These are phyloP conservation scores for Austroboletus festivus DNA, from an alignment of 768 basidiomycete species.

Conservation along the genomic window DNA sequence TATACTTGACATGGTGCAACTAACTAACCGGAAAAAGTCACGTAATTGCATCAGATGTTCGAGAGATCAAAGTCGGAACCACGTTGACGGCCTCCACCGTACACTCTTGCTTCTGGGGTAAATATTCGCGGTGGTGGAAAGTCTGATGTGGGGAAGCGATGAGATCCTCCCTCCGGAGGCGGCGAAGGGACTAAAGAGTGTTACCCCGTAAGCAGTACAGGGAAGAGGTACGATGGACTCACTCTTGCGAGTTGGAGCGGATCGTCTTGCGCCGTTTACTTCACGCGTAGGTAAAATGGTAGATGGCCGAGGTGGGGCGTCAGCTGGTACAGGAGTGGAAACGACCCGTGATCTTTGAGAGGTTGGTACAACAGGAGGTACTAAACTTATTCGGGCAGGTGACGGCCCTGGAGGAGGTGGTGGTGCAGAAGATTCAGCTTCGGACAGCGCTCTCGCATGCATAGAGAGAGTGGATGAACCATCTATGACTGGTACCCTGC, in stretches of 20 bases:
- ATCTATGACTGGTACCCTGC: constrained; percentile 31
- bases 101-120: constrained; percentile 44
- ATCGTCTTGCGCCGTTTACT: constrained; percentile 30
- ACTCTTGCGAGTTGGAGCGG: constrained; percentile 49
- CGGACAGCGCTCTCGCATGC: constrained; percentile 45
- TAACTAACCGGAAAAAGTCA: neutral
- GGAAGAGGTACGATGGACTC: constrained; percentile 19
- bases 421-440: constrained; percentile 34
- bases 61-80: constrained; percentile 71
- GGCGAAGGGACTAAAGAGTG: constrained; percentile 46
- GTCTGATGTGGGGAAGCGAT: constrained; percentile 72
- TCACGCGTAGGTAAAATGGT: constrained; percentile 15
- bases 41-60: constrained; percentile 23
- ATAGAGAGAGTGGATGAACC: constrained; percentile 33
- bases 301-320: constrained; percentile 13
- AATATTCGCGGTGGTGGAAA: constrained; percentile 79
- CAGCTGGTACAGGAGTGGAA: constrained; percentile 24
- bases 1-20: too few relatives aligned
- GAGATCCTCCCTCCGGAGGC: constrained; percentile 61
- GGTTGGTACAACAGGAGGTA: constrained; percentile 15
- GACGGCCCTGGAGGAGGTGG: constrained; percentile 32
- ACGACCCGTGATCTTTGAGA: constrained; percentile 21
- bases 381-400: constrained; percentile 23
- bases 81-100: constrained; percentile 59
- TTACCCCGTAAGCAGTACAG: constrained; percentile 11